phyloP scores from a whole-genome alignment of 1,284 basidiomycete genomes.

The Malassezia psittaci region DNA sequence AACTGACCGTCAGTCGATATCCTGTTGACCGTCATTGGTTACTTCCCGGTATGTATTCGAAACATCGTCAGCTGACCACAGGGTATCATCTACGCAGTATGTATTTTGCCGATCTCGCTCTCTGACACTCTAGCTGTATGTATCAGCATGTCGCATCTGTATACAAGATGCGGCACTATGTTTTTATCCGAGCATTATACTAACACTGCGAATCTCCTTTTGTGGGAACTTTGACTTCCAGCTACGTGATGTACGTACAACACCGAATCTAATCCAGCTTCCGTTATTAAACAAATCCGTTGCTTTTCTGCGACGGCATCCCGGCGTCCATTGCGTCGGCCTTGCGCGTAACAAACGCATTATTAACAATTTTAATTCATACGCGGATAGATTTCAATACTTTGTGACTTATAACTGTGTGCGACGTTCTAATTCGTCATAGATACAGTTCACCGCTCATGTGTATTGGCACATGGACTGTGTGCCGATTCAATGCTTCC shows the following conservation, averaged over 20 bases:
- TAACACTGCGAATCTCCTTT: background rate
- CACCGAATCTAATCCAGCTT: too few species aligned
- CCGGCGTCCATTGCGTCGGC: background rate
- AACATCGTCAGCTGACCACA: background rate
- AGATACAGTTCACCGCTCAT: too few species aligned
- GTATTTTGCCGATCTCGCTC: background rate
- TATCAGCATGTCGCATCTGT: constrained; percentile 1
- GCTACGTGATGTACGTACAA: constrained; percentile 16
- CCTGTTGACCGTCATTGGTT: constrained; percentile 15
- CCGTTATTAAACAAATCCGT: background rate
- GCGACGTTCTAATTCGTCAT: too few species aligned
- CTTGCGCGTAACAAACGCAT: too few species aligned
- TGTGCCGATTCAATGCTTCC: too few species aligned
- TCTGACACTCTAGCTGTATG: background rate
- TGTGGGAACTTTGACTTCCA: background rate
- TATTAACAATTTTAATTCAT: too few species aligned
- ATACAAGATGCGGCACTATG: background rate
- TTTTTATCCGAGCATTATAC: background rate
- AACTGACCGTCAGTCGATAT: constrained; percentile 7
- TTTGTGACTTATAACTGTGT: too few species aligned
- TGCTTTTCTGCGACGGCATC: background rate
- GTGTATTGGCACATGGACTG: too few species aligned
- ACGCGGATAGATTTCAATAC: too few species aligned
- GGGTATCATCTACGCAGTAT: constrained; percentile 19
- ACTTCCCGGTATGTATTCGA: constrained; percentile 10